Evolutionary conservation across 2,329 filamentous ascomycete species (phyloP).

Genomic region (Camptophora hylomeconis): DNA sequence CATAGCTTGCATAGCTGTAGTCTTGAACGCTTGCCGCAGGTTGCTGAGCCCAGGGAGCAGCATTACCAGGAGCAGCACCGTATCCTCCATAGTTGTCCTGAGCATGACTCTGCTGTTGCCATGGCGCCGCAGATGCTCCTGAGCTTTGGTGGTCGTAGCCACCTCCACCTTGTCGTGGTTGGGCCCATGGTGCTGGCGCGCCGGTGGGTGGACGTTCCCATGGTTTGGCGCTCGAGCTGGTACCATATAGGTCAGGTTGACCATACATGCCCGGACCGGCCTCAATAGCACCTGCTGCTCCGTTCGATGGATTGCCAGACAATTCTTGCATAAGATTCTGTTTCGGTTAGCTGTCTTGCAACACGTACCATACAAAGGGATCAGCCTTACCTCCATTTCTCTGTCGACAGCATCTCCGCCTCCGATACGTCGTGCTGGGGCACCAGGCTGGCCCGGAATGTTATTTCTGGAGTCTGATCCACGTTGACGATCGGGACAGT

Average conservation of each 20-base stretch:
- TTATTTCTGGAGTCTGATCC: constrained; percentile 88
- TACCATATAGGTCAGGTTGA: constrained; percentile 31
- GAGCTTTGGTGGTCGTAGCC: constrained; percentile 31
- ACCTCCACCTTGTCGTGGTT: constrained; percentile 48
- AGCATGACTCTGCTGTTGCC: constrained; percentile 39
- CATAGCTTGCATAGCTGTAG: constrained; percentile 45
- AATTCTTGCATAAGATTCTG: constrained; percentile 97
- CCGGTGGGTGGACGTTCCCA: constrained; percentile 77
- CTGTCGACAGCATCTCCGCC: constrained; percentile 75
- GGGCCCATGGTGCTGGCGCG: constrained; percentile 68
- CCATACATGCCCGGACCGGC: constrained; percentile 58
- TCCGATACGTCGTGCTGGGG: constrained; percentile 53
- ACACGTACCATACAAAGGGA: constrained; percentile 1
- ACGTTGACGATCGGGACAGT: constrained; percentile 88
- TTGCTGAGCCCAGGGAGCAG: constrained; percentile 52
- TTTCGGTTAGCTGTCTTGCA: constrained; percentile 15
- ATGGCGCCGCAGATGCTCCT: constrained; percentile 50
- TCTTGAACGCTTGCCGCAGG: constrained; percentile 30
- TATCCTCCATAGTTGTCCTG: constrained; percentile 33
- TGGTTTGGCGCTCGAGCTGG: constrained; percentile 53
- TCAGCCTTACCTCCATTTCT: constrained; percentile 74
- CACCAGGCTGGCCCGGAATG: constrained; percentile 33
- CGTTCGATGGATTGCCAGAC: constrained; percentile 53
- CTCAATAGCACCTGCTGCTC: constrained; percentile 68
- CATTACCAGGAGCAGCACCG: constrained; percentile 30